Base-by-base conservation (phyloP, 1,284 basidiomycete genomes). In the Apiotrichum mycotoxinovorans region DNA sequence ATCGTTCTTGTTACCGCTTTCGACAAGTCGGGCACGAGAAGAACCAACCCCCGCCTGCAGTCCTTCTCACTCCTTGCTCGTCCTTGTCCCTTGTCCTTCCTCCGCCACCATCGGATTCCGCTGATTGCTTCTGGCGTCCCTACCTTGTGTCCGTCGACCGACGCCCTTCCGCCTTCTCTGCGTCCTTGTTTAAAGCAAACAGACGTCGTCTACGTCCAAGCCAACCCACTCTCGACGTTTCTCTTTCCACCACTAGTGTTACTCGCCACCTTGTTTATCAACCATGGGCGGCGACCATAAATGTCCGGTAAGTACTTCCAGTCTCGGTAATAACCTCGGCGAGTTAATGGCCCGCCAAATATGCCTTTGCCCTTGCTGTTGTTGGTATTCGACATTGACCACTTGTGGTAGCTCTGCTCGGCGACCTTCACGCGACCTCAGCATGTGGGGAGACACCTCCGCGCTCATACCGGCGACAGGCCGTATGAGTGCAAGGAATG, bases 401-500 rank as follows among this genome's bases (percentile, higher is more conserved):
- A 3, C 7, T 14, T 34, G 22, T 40, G 15, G 18, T 44, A 80
- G 68, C 51, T 92, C 22, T 92, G 89, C 74, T 84, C 87, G 63
- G 88, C 89, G 0, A 91, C 89, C 0, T 92, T 92, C 72, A 92
- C 89, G 20, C 82, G 89, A 52, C 89, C 89, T 34, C 89, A 92
- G 67, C 90, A 92, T 83, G 89, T 92, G 57, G 89, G 89, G 11
- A 79, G 90, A 54, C 89, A 93, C 78, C 88, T 93, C 84, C 84
- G 89, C 70, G 89, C 89, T 64, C 89, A 93, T 76, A 92, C 90
- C n/a, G 90, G 90, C 61, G 89, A 92, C 80, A 82, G 90, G 48
- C 90, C 90, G 10, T 93, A 93, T 80, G 89, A 89, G 68, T 93
- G 91, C 72, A 86, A 87, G 72, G 84, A 87, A 65, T 93, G 91